These are phyloP conservation scores for Brassica hybrid DNA, from an alignment of 441 rosid genomes.

Conservation along the genomic window DNA sequence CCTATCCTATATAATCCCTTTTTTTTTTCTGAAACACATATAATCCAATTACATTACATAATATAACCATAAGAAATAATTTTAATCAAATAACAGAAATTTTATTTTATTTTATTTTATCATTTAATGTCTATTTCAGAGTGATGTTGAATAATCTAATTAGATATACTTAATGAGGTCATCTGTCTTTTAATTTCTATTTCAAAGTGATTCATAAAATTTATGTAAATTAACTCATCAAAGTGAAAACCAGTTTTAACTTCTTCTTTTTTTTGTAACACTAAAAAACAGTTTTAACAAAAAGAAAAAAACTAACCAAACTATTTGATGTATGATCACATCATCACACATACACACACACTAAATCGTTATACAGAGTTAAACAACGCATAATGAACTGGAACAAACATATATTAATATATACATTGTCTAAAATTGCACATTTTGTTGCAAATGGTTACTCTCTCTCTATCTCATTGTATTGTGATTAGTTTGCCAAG, in stretches of 20 bases:
- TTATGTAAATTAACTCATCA: no score
- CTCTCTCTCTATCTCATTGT: conserved; percentile 25
- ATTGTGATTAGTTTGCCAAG: conserved; percentile 39
- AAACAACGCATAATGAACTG: conserved; percentile 21
- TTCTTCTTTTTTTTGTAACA: no score
- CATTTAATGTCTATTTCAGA: no score
- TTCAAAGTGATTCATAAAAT: not conserved
- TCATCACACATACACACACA: conserved; percentile 5
- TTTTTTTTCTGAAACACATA: not conserved
- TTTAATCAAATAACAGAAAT: no score
- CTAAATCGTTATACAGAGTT: conserved; percentile 29
- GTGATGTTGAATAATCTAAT: not conserved
- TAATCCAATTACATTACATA: not conserved
- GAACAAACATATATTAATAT: conserved; percentile 15
- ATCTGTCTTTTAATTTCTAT: conserved; percentile 9
- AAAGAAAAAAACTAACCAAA: conserved; percentile 4
- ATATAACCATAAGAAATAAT: not conserved
- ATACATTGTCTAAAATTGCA: conserved; percentile 28
- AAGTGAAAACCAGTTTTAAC: conserved; percentile 10
- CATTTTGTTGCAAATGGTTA: conserved; percentile 27
- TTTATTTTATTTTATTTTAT: no score
- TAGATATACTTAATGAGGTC: not conserved
- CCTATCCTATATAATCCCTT: no score
- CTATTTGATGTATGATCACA: conserved; percentile 21
- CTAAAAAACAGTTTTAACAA: conserved; percentile 1